phyloP scores from a whole-genome alignment of 331 rosid genomes.

The Pyracantha coccinea region DNA sequence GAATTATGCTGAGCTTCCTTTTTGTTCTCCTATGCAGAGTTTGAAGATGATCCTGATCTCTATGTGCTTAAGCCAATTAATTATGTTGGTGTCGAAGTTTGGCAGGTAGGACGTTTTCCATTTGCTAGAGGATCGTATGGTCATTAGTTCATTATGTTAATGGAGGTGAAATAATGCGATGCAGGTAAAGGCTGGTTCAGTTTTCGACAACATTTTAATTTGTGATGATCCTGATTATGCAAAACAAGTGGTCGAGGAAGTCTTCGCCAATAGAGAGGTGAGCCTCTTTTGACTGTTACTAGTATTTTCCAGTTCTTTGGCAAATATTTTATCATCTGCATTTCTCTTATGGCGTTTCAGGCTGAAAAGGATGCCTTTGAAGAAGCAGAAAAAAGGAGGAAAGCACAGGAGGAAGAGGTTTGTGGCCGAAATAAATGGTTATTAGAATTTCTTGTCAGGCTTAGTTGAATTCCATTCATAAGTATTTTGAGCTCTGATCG shows the following conservation, averaged over 20 bases:
- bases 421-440: background rate
- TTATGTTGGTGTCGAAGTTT: slow-evolving; percentile 75
- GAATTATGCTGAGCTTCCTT: background rate
- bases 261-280: slow-evolving; percentile 67
- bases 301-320: background rate
- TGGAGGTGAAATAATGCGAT: slow-evolving; percentile 9
- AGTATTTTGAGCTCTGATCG: slow-evolving; percentile 12
- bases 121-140: slow-evolving; percentile 6
- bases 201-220: slow-evolving; percentile 74
- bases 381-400: slow-evolving; percentile 76
- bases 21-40: slow-evolving; percentile 36
- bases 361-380: slow-evolving; percentile 74
- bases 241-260: slow-evolving; percentile 67
- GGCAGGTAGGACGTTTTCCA: slow-evolving; percentile 57
- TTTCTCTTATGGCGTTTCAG: slow-evolving; percentile 30
- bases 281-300: slow-evolving; percentile 14
- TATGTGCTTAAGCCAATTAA: slow-evolving; percentile 82
- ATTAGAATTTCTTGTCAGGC: background rate
- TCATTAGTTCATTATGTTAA: slow-evolving; percentile 14
- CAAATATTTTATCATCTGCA: background rate
- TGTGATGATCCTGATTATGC: slow-evolving; percentile 84
- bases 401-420: slow-evolving; percentile 79
- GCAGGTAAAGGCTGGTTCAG: slow-evolving; percentile 84
- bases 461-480: background rate
- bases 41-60: slow-evolving; percentile 80